Percentiles rank a stretch among this genome's conserved stretches.
phyloP scores from a whole-genome alignment of 2,329 filamentous ascomycete genomes.

The Daldinia sp. region DNA sequence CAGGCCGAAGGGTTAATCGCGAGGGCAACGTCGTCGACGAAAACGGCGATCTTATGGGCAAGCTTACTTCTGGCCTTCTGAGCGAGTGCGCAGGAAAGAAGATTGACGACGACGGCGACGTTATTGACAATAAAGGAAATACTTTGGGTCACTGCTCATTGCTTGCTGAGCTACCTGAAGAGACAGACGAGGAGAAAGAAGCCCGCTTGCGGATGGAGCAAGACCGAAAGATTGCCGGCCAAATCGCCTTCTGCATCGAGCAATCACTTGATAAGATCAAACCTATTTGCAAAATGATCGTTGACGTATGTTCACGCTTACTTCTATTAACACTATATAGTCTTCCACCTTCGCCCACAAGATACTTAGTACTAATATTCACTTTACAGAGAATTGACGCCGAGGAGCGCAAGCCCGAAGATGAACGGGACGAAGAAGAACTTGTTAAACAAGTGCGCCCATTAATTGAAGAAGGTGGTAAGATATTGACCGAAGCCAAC shows the following conservation, averaged over 20 bases:
- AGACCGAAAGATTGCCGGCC: constrained; percentile 78
- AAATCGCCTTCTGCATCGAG: constrained; percentile 76
- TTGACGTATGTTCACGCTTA: constrained; percentile 63
- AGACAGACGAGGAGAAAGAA: constrained; percentile 67
- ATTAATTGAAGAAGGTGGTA: constrained; percentile 84
- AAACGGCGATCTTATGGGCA: constrained; percentile 69
- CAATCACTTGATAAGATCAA: constrained; percentile 84
- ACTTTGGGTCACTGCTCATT: constrained; percentile 73
- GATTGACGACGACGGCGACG: constrained; percentile 75
- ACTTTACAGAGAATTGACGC: constrained; percentile 72
- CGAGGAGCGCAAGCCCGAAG: constrained; percentile 81
- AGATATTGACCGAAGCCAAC: constrained; percentile 85
- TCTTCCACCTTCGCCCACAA: background rate
- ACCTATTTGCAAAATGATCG: constrained; percentile 87
- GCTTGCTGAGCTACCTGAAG: constrained; percentile 66
- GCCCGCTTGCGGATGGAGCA: constrained; percentile 65
- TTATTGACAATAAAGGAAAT: constrained; percentile 72
- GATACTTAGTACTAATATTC: constrained; percentile 44
- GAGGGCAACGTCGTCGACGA: constrained; percentile 67
- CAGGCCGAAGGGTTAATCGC: constrained; percentile 64
- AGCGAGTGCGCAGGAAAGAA: constrained; percentile 72
- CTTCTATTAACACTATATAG: background rate
- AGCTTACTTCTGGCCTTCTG: constrained; percentile 72
- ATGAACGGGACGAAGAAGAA: constrained; percentile 89
- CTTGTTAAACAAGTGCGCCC: constrained; percentile 88